Evolutionary conservation across 257 asterid species (phyloP).

Genomic region (Apocynum venetum): DNA sequence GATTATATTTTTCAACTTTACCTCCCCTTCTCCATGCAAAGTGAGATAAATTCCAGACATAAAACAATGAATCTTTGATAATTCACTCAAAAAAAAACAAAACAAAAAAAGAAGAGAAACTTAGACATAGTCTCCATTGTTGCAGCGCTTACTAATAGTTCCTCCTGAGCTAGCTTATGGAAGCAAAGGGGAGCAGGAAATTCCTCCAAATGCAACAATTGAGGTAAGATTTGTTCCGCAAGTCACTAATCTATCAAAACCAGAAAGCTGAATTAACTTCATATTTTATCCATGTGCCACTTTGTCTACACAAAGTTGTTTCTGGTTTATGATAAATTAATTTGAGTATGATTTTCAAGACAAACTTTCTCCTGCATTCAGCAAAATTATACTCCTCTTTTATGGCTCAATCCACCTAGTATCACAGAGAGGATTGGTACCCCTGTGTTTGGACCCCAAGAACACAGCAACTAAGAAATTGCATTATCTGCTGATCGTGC

Average conservation of each 20-base stretch:
- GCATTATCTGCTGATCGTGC: background rate
- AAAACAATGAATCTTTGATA: background rate
- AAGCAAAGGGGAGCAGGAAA: conserved; percentile 90
- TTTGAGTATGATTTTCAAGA: background rate
- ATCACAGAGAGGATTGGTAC: background rate
- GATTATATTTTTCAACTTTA: background rate
- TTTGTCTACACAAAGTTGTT: background rate
- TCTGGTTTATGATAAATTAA: background rate
- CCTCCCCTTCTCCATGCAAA: background rate
- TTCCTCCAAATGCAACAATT: conserved; percentile 95
- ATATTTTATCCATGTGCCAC: background rate
- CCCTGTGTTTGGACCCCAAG: background rate
- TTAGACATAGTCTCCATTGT: conserved; percentile 13
- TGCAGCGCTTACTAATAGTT: conserved; percentile 82
- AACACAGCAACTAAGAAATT: background rate
- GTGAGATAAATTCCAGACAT: background rate
- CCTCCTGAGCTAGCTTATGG: conserved; percentile 98
- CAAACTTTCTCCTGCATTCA: background rate
- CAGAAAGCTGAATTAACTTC: background rate
- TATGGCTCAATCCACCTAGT: conserved; percentile 4
- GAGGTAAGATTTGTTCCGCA: conserved; percentile 44
- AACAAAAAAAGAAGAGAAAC: background rate
- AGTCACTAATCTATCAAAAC: background rate
- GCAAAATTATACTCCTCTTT: background rate
- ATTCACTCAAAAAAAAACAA: background rate